Evolutionary conservation across 1,284 basidiomycete species (phyloP), one percentile per base, ranked within the genome.

Genomic region (Boletus holoroseus): DNA sequence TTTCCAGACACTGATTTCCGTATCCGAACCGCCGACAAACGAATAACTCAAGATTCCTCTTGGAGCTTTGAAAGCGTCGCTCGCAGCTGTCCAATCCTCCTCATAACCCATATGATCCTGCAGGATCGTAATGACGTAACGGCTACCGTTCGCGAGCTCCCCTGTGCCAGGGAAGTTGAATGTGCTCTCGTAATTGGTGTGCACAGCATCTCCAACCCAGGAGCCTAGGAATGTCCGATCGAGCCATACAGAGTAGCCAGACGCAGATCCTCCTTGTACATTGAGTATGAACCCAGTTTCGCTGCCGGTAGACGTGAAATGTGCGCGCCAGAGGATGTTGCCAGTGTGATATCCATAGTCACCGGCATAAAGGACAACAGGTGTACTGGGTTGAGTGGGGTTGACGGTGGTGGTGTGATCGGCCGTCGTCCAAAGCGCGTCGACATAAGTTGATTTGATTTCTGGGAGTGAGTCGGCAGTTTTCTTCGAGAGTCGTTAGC

Each of bases 91-190:
- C 68, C 69, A 70, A 50, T 76, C 70, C 50, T 73, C 71, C 31
- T 78, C 75, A 30, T 75, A 69, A 3, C 77, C 77, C 75, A 78
- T 79, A 56, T 79, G 77, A 60, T 79, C 78, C 58, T 77, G 74
- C 30, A 79, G 49, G 27, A 81, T 73, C 5, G 76, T 78, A 38
- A 81, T 57, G 30, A 77, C 63, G 54, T 79, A 73, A n/a, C 57
- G 52, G 2, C 63, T 63, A 9, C 67, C 70, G 22, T 55, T 49
- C 13, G 36, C n/a, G 6, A 63, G 53, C 11, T 39, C 38, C 30
- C 12, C n/a, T 2, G 42, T 20, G 1, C 20, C n/a, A 6, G 47
- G 2, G 43, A 62, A 57, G 12, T 51, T 7, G 44, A 74, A 73
- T 7, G 68, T 68, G 31, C 62, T 58, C 30, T 71, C 62, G 38